phyloP scores from a whole-genome alignment of 208 protist genomes.

The Tritrichomonas musculus region DNA sequence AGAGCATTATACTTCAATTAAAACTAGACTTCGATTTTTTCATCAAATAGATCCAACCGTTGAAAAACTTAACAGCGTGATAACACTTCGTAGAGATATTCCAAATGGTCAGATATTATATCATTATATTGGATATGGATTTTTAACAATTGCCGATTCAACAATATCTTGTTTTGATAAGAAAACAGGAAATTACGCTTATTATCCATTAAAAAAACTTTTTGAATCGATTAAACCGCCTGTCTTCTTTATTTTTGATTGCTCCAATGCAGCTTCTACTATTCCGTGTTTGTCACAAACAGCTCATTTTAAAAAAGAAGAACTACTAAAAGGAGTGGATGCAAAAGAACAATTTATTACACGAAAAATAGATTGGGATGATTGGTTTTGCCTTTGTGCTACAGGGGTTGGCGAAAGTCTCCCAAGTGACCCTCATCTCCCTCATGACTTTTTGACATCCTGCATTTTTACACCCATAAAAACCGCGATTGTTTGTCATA shows the following conservation, averaged over 20 bases:
- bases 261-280: background rate
- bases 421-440: background rate
- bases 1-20: background rate
- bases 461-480: background rate
- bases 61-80: background rate
- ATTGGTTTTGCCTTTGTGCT: background rate
- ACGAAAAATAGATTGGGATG: background rate
- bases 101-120: background rate
- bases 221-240: background rate
- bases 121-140: constrained; percentile 15
- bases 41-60: background rate
- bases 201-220: background rate
- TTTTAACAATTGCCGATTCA: background rate
- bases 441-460: background rate
- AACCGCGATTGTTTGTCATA: constrained; percentile 9
- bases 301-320: background rate
- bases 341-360: too few species aligned
- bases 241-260: constrained; percentile 13
- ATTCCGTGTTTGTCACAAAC: background rate
- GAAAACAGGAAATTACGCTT: background rate
- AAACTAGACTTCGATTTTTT: background rate
- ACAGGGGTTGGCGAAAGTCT: background rate
- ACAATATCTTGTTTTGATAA: background rate
- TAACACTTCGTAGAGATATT: background rate
- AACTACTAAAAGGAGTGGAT: background rate